Evolutionary conservation across 2,329 filamentous ascomycete genomes (phyloP).

Genomic region (Didymella exigua): DNA sequence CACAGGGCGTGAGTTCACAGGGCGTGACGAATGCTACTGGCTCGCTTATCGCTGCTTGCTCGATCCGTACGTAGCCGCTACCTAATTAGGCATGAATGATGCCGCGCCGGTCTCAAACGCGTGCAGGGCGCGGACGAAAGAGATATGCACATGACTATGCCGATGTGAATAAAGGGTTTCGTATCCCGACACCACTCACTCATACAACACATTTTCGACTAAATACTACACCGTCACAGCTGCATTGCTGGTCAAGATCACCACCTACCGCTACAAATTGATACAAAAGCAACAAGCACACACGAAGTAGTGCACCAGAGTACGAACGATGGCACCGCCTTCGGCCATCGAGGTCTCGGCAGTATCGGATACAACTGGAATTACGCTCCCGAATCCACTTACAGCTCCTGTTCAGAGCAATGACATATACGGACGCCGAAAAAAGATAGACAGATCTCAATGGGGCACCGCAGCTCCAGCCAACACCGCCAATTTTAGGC

Average conservation of each 20-base stretch:
- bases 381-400: constrained; percentile 58
- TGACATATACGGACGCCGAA: constrained; percentile 70
- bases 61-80: constrained; percentile 44
- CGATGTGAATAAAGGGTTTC: constrained; percentile 14
- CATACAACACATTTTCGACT: neutral
- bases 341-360: constrained; percentile 51
- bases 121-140: constrained; percentile 27
- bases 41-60: constrained; percentile 29
- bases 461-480: constrained; percentile 78
- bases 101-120: constrained; percentile 25
- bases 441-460: constrained; percentile 71
- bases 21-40: constrained; percentile 21
- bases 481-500: constrained; percentile 81
- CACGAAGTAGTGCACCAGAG: neutral
- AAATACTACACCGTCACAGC: neutral
- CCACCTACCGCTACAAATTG: neutral
- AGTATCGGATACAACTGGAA: constrained; percentile 55
- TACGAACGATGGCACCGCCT: constrained; percentile 39
- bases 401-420: constrained; percentile 60
- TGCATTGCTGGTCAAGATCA: neutral
- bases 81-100: constrained; percentile 28
- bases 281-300: neutral
- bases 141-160: constrained; percentile 11
- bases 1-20: constrained; percentile 25
- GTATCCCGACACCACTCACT: neutral